Base-by-base conservation (phyloP, 2,329 filamentous ascomycete species). In the Nemania serpens region DNA sequence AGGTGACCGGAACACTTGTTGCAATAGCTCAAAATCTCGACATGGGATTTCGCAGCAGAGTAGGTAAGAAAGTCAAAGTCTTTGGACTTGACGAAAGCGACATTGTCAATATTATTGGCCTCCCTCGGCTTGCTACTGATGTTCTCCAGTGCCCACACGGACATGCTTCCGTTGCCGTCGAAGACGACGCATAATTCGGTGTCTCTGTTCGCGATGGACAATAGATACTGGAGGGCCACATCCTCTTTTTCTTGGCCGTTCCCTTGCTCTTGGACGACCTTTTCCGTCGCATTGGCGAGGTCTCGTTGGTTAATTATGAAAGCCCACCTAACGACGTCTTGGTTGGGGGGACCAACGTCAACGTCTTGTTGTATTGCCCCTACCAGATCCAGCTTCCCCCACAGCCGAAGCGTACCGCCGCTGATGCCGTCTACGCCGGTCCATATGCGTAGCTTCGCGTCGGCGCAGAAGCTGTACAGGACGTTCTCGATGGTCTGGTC, bases 111-210 rank as follows among this genome's bases (percentile, higher is more conserved):
- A 63, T 88, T 87, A 29, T 86, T 82, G 3, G 84, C 81, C 61
- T 85, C 85, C 66, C 85, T 86, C 34, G 82, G 79, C 70, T 88
- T 91, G 68, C 85, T 88, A 37, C 90, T 89, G 18, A 96, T 84
- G 70, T 94, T 93, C 74, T 98, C 93, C 58, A 99, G 78, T 0
- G 92, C 94, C 91, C 94, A 97, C 0, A 91, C 92, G 42, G 91
- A 93, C 89, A 98, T 91, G 66, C 88, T 88, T 1, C 94, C 94
- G 49, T 83, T 80, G n/a, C 88, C 88, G 75, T 98, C 92, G 49
- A 97, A 81, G 9, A 94, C 87, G 22, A 98, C 82, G 67, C 93
- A 95, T 2, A 99, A 86, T 73, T 99, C 95, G 0, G 93, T 91
- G 58, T 84, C 90, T 54, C 89, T 88, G 63, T 94, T 95, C 10